These are phyloP conservation scores for Nepenthes mirabilis DNA, from an alignment of 148 eudicot species.

Conservation along the genomic window DNA sequence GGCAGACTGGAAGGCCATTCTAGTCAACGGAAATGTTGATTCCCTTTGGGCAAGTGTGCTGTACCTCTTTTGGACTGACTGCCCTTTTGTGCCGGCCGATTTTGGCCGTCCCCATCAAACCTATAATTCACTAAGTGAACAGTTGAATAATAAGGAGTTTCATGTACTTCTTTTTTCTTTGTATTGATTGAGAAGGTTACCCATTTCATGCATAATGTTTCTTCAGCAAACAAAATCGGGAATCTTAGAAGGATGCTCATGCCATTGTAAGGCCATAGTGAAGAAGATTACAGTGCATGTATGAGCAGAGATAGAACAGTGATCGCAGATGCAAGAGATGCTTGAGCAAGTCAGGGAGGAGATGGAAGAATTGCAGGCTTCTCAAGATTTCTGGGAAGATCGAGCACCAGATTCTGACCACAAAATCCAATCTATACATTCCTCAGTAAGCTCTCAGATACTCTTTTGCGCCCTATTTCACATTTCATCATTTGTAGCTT, in stretches of 20 bases:
- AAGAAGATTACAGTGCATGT: slow-evolving; percentile 83
- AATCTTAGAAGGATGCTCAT: slow-evolving; percentile 40
- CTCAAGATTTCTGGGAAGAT: slow-evolving; percentile 79
- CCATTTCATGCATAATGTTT: background rate
- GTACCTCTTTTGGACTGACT: too few relatives aligned
- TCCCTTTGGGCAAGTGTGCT: too few relatives aligned
- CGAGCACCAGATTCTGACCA: slow-evolving; percentile 49
- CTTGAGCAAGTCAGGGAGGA: slow-evolving; percentile 59
- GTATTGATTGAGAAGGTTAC: background rate
- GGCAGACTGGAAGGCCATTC: too few relatives aligned
- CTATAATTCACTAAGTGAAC: background rate
- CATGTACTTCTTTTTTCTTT: background rate
- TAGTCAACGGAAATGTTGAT: too few relatives aligned
- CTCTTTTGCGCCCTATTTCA: background rate
- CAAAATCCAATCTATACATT: slow-evolving; percentile 33
- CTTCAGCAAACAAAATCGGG: slow-evolving; percentile 34
- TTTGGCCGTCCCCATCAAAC: too few relatives aligned
- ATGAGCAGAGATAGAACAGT: slow-evolving; percentile 82
- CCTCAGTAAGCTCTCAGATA: slow-evolving; percentile 30
- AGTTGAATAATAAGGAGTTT: background rate
- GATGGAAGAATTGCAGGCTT: slow-evolving; percentile 78
- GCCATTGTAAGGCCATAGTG: slow-evolving; percentile 67
- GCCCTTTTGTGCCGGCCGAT: too few relatives aligned
- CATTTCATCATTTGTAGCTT: too few relatives aligned
- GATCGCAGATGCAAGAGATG: slow-evolving; percentile 99